Evolutionary conservation across 208 protist genomes (phyloP).

Genomic region (Acanthamoeba castellanii): DNA sequence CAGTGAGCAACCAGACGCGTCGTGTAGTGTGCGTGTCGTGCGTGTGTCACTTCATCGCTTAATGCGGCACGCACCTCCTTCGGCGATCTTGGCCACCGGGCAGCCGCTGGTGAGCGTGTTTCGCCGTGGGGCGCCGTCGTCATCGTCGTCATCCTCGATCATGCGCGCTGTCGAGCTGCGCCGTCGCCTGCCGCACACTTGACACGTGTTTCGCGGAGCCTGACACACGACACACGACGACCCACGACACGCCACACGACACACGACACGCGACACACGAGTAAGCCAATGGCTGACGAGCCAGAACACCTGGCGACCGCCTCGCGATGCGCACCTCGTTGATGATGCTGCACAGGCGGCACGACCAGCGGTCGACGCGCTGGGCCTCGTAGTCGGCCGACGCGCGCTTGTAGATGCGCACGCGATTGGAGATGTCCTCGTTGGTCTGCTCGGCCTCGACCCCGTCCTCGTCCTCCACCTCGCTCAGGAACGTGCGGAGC

Average conservation of each 20-base stretch:
- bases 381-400: slow-evolving; percentile 33
- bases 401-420: slow-evolving; percentile 24
- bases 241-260: no score
- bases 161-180: not conserved
- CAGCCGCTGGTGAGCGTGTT: slow-evolving; percentile 25
- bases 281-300: not conserved
- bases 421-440: slow-evolving; percentile 16
- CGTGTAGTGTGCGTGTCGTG: not conserved
- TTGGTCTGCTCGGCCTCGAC: not conserved
- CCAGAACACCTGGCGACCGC: no score
- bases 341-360: slow-evolving; percentile 29
- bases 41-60: not conserved
- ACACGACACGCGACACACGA: no score
- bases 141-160: not conserved
- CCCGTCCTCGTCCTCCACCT: slow-evolving; percentile 1
- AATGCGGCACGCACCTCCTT: slow-evolving; percentile 1
- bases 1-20: not conserved
- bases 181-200: slow-evolving; percentile 13
- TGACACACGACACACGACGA: not conserved
- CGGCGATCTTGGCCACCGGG: slow-evolving; percentile 14
- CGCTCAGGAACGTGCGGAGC: slow-evolving; percentile 14
- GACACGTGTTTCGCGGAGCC: not conserved
- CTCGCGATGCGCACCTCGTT: not conserved
- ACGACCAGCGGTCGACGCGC: slow-evolving; percentile 34
- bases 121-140: not conserved